Conservation (phyloP, 2,329 filamentous ascomycete species). For the Cryphonectria radicalis region DNA sequence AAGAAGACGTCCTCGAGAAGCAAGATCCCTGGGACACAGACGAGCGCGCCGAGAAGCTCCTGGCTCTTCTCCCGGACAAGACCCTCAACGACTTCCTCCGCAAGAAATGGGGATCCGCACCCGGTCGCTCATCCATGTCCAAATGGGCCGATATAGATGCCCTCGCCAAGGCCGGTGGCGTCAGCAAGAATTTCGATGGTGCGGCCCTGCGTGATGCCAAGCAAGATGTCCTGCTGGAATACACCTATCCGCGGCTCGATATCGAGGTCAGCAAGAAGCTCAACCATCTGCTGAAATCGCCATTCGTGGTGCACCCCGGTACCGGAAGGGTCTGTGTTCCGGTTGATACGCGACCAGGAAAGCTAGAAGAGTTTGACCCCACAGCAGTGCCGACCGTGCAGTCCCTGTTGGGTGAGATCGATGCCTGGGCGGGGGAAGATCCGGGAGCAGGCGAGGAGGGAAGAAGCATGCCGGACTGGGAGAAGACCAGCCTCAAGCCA, state of each 20-base stretch:
- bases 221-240: slow-evolving; percentile 94
- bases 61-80: slow-evolving; percentile 83
- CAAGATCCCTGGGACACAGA: slow-evolving; percentile 83
- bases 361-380: slow-evolving; percentile 83
- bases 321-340: slow-evolving; percentile 95
- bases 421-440: slow-evolving; percentile 68
- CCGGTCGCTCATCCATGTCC: slow-evolving; percentile 72
- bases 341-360: slow-evolving; percentile 68
- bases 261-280: slow-evolving; percentile 97
- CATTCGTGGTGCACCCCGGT: slow-evolving; percentile 94
- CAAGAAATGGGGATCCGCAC: slow-evolving; percentile 88
- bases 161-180: slow-evolving; percentile 74
- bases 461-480: slow-evolving; percentile 75
- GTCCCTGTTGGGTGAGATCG: slow-evolving; percentile 80
- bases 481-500: slow-evolving; percentile 93
- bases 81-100: slow-evolving; percentile 76
- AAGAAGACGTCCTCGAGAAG: slow-evolving; percentile 75
- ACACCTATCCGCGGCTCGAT: slow-evolving; percentile 96
- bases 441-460: slow-evolving; percentile 44
- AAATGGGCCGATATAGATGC: slow-evolving; percentile 97
- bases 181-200: slow-evolving; percentile 72
- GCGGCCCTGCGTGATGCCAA: slow-evolving; percentile 83
- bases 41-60: slow-evolving; percentile 75
- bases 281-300: slow-evolving; percentile 96
- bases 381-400: slow-evolving; percentile 88